Evolutionary conservation across 768 basidiomycete genomes (phyloP).

Genomic region (Hericium alpestre): DNA sequence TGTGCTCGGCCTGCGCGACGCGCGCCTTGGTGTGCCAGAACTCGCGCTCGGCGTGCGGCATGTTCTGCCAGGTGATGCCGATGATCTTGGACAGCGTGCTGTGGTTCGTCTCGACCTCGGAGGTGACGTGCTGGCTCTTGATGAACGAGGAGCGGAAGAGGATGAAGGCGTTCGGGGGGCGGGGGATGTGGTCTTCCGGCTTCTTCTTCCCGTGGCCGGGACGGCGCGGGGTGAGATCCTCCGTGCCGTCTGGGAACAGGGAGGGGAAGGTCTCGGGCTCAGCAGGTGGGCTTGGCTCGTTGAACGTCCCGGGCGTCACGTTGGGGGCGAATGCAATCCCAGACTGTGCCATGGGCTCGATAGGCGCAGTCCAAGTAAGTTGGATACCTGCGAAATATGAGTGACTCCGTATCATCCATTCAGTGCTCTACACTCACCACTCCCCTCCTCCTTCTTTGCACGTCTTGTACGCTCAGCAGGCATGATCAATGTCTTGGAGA

Average conservation of each 20-base stretch:
- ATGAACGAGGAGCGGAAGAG: slow-evolving; percentile 79
- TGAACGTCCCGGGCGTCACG: slow-evolving; percentile 48
- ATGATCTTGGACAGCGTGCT: slow-evolving; percentile 79
- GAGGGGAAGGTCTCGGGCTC: slow-evolving; percentile 32
- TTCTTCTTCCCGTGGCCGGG: slow-evolving; percentile 59
- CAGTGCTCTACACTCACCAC: slow-evolving; percentile 1
- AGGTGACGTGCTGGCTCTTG: slow-evolving; percentile 66
- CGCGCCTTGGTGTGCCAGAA: slow-evolving; percentile 73
- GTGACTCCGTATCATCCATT: too few relatives aligned
- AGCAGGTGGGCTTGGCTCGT: slow-evolving; percentile 31
- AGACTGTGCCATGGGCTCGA: slow-evolving; percentile 28
- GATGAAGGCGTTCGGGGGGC: slow-evolving; percentile 81
- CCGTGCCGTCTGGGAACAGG: slow-evolving; percentile 44
- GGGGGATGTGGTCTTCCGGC: slow-evolving; percentile 66
- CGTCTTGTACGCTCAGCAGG: slow-evolving; percentile 13
- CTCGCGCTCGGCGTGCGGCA: slow-evolving; percentile 65
- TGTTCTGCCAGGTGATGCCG: slow-evolving; percentile 72
- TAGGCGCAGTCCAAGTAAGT: slow-evolving; percentile 35
- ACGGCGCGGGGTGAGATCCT: slow-evolving; percentile 29
- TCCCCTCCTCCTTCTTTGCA: slow-evolving; percentile 10
- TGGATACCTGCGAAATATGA: slow-evolving; percentile 21
- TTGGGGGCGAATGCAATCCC: slow-evolving; percentile 48
- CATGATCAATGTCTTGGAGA: slow-evolving; percentile 3
- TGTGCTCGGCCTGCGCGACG: slow-evolving; percentile 62
- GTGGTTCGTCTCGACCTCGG: slow-evolving; percentile 72